These are phyloP conservation scores for Kandelia obovata DNA, from an alignment of 345 rosid species.

Conservation along the genomic window DNA sequence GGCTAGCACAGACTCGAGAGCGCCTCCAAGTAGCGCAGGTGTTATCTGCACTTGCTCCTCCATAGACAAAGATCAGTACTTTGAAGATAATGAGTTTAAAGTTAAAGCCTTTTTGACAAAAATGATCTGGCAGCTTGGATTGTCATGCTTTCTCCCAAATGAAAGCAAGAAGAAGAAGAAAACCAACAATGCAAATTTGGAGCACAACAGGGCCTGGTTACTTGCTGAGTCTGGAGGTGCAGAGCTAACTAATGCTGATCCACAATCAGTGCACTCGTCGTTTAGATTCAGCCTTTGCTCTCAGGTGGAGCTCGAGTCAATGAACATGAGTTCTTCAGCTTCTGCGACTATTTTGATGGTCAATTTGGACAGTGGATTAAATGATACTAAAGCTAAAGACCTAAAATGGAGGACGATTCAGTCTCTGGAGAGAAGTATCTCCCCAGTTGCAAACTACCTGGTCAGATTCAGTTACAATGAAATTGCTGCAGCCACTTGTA, in stretches of 20 bases:
- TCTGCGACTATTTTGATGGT: constrained; percentile 77
- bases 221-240: constrained; percentile 72
- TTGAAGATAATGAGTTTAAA: constrained; percentile 35
- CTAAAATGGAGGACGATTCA: constrained; percentile 59
- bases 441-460: constrained; percentile 58
- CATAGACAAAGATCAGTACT: constrained; percentile 17
- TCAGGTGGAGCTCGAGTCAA: constrained; percentile 74
- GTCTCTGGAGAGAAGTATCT: constrained; percentile 76
- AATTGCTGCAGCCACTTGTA: constrained; percentile 66
- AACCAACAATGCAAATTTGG: constrained; percentile 31
- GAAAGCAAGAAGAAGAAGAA: constrained; percentile 25
- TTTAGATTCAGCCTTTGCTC: constrained; percentile 90
- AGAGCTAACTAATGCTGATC: constrained; percentile 56
- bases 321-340: constrained; percentile 40
- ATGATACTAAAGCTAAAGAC: constrained; percentile 45
- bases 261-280: constrained; percentile 86
- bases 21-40: constrained; percentile 18
- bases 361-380: constrained; percentile 77
- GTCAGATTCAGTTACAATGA: constrained; percentile 67
- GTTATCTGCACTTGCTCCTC: constrained; percentile 16
- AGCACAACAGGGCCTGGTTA: constrained; percentile 87
- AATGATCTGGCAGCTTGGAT: constrained; percentile 57
- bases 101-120: constrained; percentile 37
- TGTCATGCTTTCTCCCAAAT: constrained; percentile 50
- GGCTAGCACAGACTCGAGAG: constrained; percentile 16